Evolutionary conservation across 371 early-diverging fungal species (phyloP).

Genomic region (Rhizopus delemar): DNA sequence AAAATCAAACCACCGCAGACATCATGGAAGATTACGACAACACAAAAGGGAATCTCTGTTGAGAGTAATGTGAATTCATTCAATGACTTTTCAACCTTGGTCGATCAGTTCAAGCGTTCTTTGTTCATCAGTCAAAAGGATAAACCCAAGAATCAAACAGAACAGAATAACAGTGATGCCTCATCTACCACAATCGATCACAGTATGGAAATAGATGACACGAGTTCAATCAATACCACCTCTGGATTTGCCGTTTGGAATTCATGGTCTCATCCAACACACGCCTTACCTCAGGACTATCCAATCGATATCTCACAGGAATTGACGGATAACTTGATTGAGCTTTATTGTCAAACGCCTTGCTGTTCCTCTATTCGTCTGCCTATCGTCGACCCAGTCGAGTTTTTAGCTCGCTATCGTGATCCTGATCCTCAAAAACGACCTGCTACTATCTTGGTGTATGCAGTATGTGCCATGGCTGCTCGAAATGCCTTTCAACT

Average conservation of each 20-base stretch:
- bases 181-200: slow-evolving; percentile 2
- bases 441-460: slow-evolving; percentile 37
- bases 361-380: slow-evolving; percentile 43
- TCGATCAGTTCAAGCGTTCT: slow-evolving; percentile 37
- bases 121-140: slow-evolving; percentile 10
- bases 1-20: slow-evolving; percentile 24
- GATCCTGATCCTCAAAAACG: slow-evolving; percentile 23
- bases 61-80: slow-evolving; percentile 42
- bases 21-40: slow-evolving; percentile 34
- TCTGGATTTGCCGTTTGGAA: slow-evolving; percentile 39
- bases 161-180: not conserved
- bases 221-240: slow-evolving; percentile 20
- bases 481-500: slow-evolving; percentile 51
- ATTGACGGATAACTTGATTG: slow-evolving; percentile 41
- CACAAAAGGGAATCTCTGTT: slow-evolving; percentile 32
- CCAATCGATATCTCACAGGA: slow-evolving; percentile 44
- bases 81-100: slow-evolving; percentile 29
- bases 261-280: slow-evolving; percentile 27
- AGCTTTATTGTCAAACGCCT: slow-evolving; percentile 46
- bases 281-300: slow-evolving; percentile 37
- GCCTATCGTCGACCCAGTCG: slow-evolving; percentile 37
- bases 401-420: slow-evolving; percentile 34
- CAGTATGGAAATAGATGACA: slow-evolving; percentile 12
- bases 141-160: not conserved
- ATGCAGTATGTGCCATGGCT: slow-evolving; percentile 51